Evolutionary conservation across 768 basidiomycete genomes (phyloP), one percentile per base, ranked within the genome.

Genomic region (Auriculariales sp.): DNA sequence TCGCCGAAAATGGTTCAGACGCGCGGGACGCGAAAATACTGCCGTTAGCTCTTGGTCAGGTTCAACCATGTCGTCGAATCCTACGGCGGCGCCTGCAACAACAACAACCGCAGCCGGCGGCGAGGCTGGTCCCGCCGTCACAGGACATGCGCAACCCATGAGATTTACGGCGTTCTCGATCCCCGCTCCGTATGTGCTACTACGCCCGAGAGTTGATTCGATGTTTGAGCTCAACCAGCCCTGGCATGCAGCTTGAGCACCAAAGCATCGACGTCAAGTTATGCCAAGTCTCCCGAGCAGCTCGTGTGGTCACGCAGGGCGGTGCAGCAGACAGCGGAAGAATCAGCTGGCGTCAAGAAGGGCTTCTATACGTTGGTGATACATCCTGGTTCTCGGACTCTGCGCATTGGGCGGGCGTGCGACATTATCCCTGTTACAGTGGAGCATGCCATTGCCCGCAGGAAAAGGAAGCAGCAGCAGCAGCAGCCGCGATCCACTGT

Each of bases 91-190:
- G n/a, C n/a, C n/a, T n/a, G n/a, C n/a, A n/a, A n/a, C n/a, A n/a
- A n/a, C n/a, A n/a, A n/a, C n/a, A n/a, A n/a, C n/a, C n/a, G n/a
- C n/a, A n/a, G n/a, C n/a, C n/a, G n/a, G n/a, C n/a, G n/a, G n/a
- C n/a, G n/a, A n/a, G n/a, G n/a, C n/a, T n/a, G n/a, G n/a, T 44
- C 85, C 87, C 28, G 86, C 85, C 58, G 78, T 75, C 27, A 83
- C 79, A 64, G 74, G 77, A 55, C 85, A 89, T 68, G 87, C 90
- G 56, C 80, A 78, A 50, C 84, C 86, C 14, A 70, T 91, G 70
- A 75, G 79, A 42, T 89, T 82, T 64, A 89, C 89, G 3, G 70
- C 75, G 12, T 91, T 91, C 64, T 71, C 79, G 64, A 86, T 90
- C 9, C 89, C 88, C 27, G 64, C 85, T 52, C 73, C 78, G 81